Conservation (phyloP, 202 grass and related monocot species). For the Panicum virgatum region DNA sequence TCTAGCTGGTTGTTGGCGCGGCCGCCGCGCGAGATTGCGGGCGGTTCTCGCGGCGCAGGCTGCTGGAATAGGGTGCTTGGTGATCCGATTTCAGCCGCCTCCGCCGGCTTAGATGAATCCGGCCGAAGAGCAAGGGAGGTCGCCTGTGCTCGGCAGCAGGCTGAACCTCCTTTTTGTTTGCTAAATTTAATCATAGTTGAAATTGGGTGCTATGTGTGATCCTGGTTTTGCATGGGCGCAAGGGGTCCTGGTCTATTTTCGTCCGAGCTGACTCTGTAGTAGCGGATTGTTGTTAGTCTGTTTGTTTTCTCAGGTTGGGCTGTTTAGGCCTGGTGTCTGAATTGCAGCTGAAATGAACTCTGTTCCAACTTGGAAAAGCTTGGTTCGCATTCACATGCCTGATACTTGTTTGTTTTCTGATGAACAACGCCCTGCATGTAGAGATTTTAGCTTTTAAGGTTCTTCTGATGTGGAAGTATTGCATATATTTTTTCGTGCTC, state of each 20-base stretch:
- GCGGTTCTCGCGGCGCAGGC: too few relatives aligned
- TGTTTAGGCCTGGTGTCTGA: not conserved
- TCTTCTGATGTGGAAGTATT: not conserved
- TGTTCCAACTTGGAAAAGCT: not conserved
- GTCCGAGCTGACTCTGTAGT: not conserved
- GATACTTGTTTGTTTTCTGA: not conserved
- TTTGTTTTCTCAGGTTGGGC: not conserved
- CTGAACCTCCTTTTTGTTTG: not conserved
- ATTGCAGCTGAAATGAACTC: not conserved
- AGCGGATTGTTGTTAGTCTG: not conserved
- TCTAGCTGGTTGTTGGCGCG: not conserved
- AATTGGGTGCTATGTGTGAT: not conserved
- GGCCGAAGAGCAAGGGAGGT: not conserved
- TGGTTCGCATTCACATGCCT: not conserved
- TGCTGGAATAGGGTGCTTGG: slow-evolving; percentile 6
- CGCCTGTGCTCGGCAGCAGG: not conserved
- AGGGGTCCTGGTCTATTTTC: not conserved
- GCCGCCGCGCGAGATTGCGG: not conserved
- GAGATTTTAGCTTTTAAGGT: not conserved
- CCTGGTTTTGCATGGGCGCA: not conserved
- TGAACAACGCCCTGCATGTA: not conserved
- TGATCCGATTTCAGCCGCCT: not conserved
- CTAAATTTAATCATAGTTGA: not conserved
- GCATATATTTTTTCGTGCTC: not conserved
- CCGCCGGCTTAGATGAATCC: not conserved